phyloP scores from a whole-genome alignment of 2,329 filamentous ascomycete species.

The Aspergillus chevalieri region DNA sequence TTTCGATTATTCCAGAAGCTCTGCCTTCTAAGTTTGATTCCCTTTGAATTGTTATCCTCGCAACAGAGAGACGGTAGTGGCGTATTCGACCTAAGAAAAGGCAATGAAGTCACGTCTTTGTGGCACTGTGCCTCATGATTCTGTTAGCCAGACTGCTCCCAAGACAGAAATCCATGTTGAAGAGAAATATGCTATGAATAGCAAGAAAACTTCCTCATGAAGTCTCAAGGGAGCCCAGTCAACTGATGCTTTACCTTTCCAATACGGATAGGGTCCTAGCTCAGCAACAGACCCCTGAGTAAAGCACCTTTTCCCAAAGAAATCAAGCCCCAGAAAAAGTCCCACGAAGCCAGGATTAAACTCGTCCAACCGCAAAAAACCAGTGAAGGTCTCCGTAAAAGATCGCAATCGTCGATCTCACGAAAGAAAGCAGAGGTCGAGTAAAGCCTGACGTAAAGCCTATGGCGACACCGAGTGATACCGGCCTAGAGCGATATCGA shows the following conservation, averaged over 20 bases:
- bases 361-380: constrained; percentile 34
- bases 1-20: constrained; percentile 4
- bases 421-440: constrained; percentile 21
- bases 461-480: constrained; percentile 8
- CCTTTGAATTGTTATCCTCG: background rate
- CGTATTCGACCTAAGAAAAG: constrained; percentile 11
- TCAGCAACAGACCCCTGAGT: constrained; percentile 14
- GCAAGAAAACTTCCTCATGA: constrained; percentile 8
- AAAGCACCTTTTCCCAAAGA: constrained; percentile 3
- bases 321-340: constrained; percentile 10
- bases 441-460: constrained; percentile 22
- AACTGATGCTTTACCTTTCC: constrained; percentile 35
- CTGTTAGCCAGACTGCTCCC: constrained; percentile 26
- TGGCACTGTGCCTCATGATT: constrained; percentile 25
- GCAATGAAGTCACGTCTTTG: constrained; percentile 15
- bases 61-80: constrained; percentile 15
- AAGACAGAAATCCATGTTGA: constrained; percentile 8
- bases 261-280: constrained; percentile 8
- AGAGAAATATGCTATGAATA: background rate
- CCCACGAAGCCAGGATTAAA: constrained; percentile 21
- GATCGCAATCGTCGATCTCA: constrained; percentile 16
- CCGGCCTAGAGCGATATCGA: constrained; percentile 14
- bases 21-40: background rate
- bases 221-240: constrained; percentile 17
- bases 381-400: constrained; percentile 37